Conservation (phyloP, 805 yeast genomes). For the Barnettozyma botsteinii region DNA sequence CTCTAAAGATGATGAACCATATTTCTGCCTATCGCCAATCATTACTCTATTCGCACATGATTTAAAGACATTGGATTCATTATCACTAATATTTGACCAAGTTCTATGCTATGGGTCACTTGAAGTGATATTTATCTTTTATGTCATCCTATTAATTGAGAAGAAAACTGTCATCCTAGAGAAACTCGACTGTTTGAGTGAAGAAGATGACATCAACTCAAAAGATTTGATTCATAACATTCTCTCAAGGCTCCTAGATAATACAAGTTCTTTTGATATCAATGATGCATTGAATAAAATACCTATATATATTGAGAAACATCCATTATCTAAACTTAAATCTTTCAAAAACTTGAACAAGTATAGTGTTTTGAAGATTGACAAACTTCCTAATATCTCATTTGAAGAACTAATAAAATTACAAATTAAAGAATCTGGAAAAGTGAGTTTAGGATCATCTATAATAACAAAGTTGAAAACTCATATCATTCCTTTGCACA, state of each 20-base stretch:
- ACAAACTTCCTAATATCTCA: constrained; percentile 4
- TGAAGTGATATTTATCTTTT: constrained; percentile 50
- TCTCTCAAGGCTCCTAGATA: constrained; percentile 25
- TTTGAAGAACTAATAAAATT: not conserved
- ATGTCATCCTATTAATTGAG: constrained; percentile 46
- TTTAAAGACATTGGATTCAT: constrained; percentile 38
- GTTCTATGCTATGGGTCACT: constrained; percentile 54
- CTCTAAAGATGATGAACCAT: constrained; percentile 47
- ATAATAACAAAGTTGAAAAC: not conserved
- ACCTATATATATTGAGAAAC: constrained; percentile 4
- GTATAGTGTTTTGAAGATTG: constrained; percentile 26
- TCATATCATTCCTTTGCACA: not conserved
- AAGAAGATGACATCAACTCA: constrained; percentile 29
- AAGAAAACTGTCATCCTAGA: constrained; percentile 40
- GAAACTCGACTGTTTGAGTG: constrained; percentile 16
- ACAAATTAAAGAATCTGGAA: constrained; percentile 4
- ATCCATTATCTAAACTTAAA: constrained; percentile 3
- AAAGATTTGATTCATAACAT: constrained; percentile 38
- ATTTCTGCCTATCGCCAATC: constrained; percentile 69
- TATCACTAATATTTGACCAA: constrained; percentile 64
- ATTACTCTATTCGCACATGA: constrained; percentile 80
- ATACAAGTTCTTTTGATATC: constrained; percentile 22
- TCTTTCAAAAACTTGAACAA: constrained; percentile 17
- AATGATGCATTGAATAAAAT: constrained; percentile 26
- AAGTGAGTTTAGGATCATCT: too few species aligned